These are phyloP conservation scores for Leishmania gerbilli DNA, from an alignment of 208 protist species.

Conservation along the genomic window DNA sequence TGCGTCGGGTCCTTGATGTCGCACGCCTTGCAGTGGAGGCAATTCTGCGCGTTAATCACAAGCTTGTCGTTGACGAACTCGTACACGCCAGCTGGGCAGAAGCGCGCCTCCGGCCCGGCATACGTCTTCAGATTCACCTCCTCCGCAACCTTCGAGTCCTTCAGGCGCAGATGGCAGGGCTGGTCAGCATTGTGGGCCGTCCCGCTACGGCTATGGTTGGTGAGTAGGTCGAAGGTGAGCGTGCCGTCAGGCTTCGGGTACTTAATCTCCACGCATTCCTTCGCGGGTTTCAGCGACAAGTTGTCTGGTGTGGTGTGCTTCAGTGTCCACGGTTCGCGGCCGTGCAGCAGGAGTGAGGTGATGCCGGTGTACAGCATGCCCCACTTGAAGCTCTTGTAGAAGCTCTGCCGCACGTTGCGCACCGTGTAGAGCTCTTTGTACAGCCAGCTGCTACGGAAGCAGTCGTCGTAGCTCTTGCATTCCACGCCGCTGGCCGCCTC, in stretches of 20 bases:
- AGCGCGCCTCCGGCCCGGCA: conserved; percentile 93
- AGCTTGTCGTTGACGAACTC: conserved; percentile 91
- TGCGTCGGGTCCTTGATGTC: conserved; percentile 98
- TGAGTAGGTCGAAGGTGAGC: conserved; percentile 97
- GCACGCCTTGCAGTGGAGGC: conserved; percentile 99
- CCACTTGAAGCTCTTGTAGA: conserved; percentile 83
- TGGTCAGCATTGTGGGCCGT: conserved; percentile 98
- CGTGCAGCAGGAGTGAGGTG: conserved; percentile 76
- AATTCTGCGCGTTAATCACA: conserved; percentile 98
- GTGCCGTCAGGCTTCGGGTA: conserved; percentile 98
- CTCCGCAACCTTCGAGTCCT: conserved; percentile 67
- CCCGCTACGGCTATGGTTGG: conserved; percentile 93
- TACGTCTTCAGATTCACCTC: conserved; percentile 90
- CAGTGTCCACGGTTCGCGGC: conserved; percentile 93
- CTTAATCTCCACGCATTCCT: conserved; percentile 84
- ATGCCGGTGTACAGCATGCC: conserved; percentile 87
- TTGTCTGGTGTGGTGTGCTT: conserved; percentile 79
- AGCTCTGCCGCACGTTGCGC: conserved; percentile 94
- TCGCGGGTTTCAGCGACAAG: conserved; percentile 65
- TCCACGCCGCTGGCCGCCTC: conserved; percentile 48
- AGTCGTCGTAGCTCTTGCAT: conserved; percentile 81
- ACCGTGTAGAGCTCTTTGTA: conserved; percentile 93
- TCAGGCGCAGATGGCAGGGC: conserved; percentile 93
- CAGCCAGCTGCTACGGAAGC: conserved; percentile 93
- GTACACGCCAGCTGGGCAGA: conserved; percentile 98